Conservation (phyloP, 208 protist genomes). For the Acanthamoeba sp. region DNA sequence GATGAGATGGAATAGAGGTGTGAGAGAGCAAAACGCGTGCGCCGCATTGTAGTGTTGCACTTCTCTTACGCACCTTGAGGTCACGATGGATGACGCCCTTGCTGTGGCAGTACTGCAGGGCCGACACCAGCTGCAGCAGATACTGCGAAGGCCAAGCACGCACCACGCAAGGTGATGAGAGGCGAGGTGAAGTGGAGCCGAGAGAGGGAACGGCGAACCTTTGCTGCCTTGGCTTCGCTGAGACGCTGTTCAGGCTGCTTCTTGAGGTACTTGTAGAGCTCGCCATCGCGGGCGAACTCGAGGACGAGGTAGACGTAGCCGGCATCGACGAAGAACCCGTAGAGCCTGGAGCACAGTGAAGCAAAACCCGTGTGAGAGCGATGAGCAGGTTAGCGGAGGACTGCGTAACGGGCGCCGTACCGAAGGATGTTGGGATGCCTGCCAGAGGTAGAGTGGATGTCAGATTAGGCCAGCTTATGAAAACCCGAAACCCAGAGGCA, state of each 20-base stretch:
- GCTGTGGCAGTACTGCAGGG: slow-evolving; percentile 96
- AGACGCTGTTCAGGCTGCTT: slow-evolving; percentile 91
- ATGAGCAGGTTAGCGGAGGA: neutral
- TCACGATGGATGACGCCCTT: slow-evolving; percentile 97
- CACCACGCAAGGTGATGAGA: neutral
- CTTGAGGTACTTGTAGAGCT: slow-evolving; percentile 98
- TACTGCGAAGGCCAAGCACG: slow-evolving; percentile 63
- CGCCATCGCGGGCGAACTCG: slow-evolving; percentile 98
- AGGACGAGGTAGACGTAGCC: slow-evolving; percentile 98
- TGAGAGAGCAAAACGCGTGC: neutral
- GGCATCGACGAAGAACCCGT: slow-evolving; percentile 98
- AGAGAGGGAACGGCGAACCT: slow-evolving; percentile 29
- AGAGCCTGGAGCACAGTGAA: slow-evolving; percentile 87
- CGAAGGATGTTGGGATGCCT: slow-evolving; percentile 98
- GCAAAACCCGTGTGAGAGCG: neutral
- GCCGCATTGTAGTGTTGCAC: neutral
- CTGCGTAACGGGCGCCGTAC: neutral
- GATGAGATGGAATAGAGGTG: neutral
- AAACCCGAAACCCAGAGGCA: neutral
- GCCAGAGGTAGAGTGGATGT: neutral
- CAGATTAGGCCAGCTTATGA: neutral
- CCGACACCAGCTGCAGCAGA: slow-evolving; percentile 80
- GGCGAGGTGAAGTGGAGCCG: neutral
- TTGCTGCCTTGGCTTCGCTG: slow-evolving; percentile 91
- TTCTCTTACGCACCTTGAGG: slow-evolving; percentile 88